Evolutionary conservation across 2,329 filamentous ascomycete species (phyloP).

Genomic region (Colletotrichum sansevieriae): DNA sequence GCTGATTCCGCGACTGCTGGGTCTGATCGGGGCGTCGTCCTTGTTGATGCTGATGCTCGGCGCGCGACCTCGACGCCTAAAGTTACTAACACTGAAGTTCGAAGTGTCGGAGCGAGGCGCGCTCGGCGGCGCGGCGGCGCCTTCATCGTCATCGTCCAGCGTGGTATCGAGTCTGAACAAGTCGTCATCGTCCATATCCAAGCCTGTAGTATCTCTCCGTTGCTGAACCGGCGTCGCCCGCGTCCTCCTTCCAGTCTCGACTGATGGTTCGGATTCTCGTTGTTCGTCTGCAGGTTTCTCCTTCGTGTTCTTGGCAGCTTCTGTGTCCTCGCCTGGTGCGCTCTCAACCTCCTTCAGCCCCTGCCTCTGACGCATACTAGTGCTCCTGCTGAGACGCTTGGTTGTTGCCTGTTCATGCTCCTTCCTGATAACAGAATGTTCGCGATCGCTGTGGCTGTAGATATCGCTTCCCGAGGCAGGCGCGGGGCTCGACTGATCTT

Average conservation of each 20-base stretch:
- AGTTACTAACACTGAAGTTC: conserved; percentile 60
- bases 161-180: conserved; percentile 57
- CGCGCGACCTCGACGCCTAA: conserved; percentile 58
- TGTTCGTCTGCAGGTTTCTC: conserved; percentile 43
- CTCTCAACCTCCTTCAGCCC: conserved; percentile 45
- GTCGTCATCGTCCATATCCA: conserved; percentile 61
- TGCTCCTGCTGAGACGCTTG: conserved; percentile 40
- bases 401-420: conserved; percentile 38
- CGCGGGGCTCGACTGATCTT: conserved; percentile 32
- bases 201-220: conserved; percentile 59
- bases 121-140: conserved; percentile 49
- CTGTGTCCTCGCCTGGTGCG: conserved; percentile 54
- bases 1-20: conserved; percentile 63
- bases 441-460: conserved; percentile 53
- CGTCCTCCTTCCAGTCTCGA: conserved; percentile 55
- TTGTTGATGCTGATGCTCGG: conserved; percentile 64
- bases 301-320: conserved; percentile 48
- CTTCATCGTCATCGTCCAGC: conserved; percentile 57
- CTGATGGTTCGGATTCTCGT: conserved; percentile 50
- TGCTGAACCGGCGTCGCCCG: conserved; percentile 51
- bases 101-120: conserved; percentile 60
- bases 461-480: conserved; percentile 47
- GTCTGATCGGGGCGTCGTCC: conserved; percentile 65
- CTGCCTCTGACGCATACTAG: conserved; percentile 37
- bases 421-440: conserved; percentile 47